Evolutionary conservation across 768 basidiomycete genomes (phyloP).

Genomic region (Trametes coccinea): DNA sequence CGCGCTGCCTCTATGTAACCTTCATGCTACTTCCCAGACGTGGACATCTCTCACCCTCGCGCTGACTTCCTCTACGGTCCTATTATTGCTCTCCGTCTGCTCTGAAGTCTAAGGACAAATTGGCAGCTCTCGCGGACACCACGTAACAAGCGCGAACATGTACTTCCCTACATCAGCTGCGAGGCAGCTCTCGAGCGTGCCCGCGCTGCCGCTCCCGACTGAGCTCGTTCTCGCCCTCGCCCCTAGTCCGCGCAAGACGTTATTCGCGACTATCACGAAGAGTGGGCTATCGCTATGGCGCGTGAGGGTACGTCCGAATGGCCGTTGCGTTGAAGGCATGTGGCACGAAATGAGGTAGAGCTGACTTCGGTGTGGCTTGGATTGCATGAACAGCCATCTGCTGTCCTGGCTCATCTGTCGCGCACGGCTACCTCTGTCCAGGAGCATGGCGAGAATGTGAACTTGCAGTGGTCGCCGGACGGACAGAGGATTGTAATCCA

Average conservation of each 20-base stretch:
- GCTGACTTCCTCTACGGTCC: not conserved
- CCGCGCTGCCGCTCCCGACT: constrained; percentile 71
- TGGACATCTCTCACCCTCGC: not conserved
- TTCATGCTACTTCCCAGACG: constrained; percentile 13
- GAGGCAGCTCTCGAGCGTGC: constrained; percentile 66
- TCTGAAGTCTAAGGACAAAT: too few species aligned
- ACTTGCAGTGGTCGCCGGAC: constrained; percentile 82
- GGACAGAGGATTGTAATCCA: constrained; percentile 77
- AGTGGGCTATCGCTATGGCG: constrained; percentile 79
- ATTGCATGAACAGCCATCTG: constrained; percentile 55
- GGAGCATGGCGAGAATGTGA: constrained; percentile 81
- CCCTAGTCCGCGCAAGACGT: constrained; percentile 71
- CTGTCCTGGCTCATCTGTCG: constrained; percentile 68
- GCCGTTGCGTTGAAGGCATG: not conserved
- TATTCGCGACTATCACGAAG: constrained; percentile 76
- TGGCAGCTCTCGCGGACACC: too few species aligned
- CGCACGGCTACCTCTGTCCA: constrained; percentile 75
- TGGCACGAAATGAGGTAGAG: not conserved
- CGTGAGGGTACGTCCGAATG: constrained; percentile 62
- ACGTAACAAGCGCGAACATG: constrained; percentile 42
- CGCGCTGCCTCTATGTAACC: not conserved
- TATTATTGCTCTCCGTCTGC: too few species aligned
- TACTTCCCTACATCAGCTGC: constrained; percentile 87
- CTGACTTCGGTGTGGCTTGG: constrained; percentile 11
- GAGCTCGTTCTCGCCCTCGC: constrained; percentile 59